Evolutionary conservation across 331 rosid genomes (phyloP), one percentile per base, ranked within the genome.

Genomic region (Dryas integrifolia): DNA sequence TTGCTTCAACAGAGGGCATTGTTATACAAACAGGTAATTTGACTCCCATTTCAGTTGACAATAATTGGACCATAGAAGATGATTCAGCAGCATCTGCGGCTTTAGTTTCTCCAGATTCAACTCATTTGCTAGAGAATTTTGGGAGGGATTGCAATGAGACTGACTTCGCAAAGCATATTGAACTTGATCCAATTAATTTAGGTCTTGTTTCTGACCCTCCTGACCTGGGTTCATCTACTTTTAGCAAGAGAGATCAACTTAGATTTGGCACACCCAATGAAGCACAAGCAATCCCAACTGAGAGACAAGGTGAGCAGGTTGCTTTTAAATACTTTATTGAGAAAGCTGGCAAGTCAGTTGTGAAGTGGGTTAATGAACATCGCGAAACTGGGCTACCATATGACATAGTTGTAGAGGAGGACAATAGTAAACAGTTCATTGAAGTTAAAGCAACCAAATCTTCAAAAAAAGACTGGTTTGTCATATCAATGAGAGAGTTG

Each of bases 391-490:
- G 98, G 56, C 75, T 85, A 53, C 98, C 96, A 8, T 94, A 85
- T 65, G 98, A 91, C 78, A 45, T 94, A 43, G 75, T 88, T 40
- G 49, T 91, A 7, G 87, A 82, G 58, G 83, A 48, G 56, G 86
- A 73, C 69, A 75, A 70, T 70, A 68, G 55, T 11, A 16, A 1
- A 74, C 89, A 88, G 79, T 91, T 57, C 76, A 74, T 94, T 47
- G 98, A 94, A 88, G 98, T 94, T 64, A 94, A 94, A 76, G 81
- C 98, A 55, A 91, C 97, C 15, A 81, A 82, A 70, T 89, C 92
- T 62, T 78, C 75, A 21, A 85, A 74, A 74, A 92, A 95, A 76
- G 97, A 95, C 80, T 95, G 99, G 99, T 88, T 91, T 39, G 68
- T 72, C 69, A 88, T 95, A 79, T 76, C 99, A 12, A 11, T 21